Base-by-base conservation (phyloP, 345 rosid species). In the Camelina sativa region DNA sequence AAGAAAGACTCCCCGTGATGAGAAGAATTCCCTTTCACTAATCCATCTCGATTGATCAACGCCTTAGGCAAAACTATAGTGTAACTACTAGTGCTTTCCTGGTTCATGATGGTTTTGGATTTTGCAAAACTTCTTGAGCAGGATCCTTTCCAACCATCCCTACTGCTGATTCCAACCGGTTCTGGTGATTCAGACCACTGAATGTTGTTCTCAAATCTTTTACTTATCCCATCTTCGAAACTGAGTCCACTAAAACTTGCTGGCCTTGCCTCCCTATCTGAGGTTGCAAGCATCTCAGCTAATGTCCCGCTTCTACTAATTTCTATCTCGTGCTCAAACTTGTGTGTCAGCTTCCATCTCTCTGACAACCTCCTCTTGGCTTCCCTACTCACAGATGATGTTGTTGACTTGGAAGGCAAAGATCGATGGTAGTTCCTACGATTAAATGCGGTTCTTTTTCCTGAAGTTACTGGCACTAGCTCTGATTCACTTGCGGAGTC, bases 141-240 rank as follows among this genome's bases (percentile, higher is more conserved):
- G 11, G 79, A 82, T 76, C 88, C 92, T 83, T 88, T 92, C 98
- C 97, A 91, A 41, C 98, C 97, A 85, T 92, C 98, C 79, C 86
- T 85, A 66, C 98, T 96, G 85, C 98, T 92, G 68, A 96, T 96
- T 62, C 97, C 98, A 76, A 89, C 74, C 58, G 98, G 96, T 77
- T 85, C 96, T 57, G 62, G 75, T 47, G 71, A 62, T 23, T 63
- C 80, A 32, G 76, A 48, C 43, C 81, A 61, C 53, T 70, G 79
- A 79, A 56, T 58, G 51, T 53, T 58, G 65, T 51, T 34, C 65
- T 75, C 78, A 73, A 60, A 34, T 61, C 77, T 81, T 51, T 53
- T 69, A 46, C 74, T 76, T 63, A 56, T 70, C 75, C 83, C 81
- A 41, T 80, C 83, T 63, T 57, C 78, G 12, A 73, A 67, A 23